Conservation (phyloP, 2,329 filamentous ascomycete species). For the Trichoderma endophyticum region DNA sequence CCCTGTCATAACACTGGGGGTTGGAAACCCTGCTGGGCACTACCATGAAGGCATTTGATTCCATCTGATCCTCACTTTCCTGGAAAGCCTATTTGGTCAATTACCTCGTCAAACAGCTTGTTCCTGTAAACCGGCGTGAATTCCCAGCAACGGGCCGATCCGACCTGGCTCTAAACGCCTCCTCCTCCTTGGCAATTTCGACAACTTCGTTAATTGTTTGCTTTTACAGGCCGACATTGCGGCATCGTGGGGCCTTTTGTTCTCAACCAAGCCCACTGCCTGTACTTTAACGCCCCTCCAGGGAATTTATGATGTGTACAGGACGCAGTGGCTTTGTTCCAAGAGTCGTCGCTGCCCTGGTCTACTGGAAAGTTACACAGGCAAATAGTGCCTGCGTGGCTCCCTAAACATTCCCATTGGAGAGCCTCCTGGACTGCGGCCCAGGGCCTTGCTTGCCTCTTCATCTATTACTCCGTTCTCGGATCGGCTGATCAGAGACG, state of each 20-base stretch:
- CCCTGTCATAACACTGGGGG: background rate
- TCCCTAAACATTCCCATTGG: conserved; percentile 20
- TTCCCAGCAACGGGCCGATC: conserved; percentile 29
- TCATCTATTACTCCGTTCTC: conserved; percentile 4
- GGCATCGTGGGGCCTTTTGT: background rate
- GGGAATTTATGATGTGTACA: background rate
- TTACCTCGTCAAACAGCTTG: background rate
- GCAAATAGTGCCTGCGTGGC: conserved; percentile 21
- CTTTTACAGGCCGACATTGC: conserved; percentile 4
- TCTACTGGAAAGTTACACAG: conserved; percentile 24
- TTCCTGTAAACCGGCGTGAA: background rate
- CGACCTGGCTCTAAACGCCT: conserved; percentile 23
- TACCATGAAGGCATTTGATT: background rate
- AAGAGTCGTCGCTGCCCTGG: conserved; percentile 18
- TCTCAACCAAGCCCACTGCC: background rate
- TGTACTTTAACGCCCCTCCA: background rate
- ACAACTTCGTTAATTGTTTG: conserved; percentile 16
- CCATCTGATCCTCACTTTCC: too few species aligned
- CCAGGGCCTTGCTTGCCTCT: conserved; percentile 22
- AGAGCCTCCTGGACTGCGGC: conserved; percentile 26
- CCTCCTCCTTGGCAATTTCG: conserved; percentile 17
- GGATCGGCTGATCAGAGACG: conserved; percentile 19
- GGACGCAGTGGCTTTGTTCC: background rate
- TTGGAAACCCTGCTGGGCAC: background rate
- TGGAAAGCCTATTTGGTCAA: background rate